These are phyloP conservation scores for Neofusicoccum kwambonambiense DNA, from an alignment of 2,329 filamentous ascomycete genomes.

Conservation along the genomic window DNA sequence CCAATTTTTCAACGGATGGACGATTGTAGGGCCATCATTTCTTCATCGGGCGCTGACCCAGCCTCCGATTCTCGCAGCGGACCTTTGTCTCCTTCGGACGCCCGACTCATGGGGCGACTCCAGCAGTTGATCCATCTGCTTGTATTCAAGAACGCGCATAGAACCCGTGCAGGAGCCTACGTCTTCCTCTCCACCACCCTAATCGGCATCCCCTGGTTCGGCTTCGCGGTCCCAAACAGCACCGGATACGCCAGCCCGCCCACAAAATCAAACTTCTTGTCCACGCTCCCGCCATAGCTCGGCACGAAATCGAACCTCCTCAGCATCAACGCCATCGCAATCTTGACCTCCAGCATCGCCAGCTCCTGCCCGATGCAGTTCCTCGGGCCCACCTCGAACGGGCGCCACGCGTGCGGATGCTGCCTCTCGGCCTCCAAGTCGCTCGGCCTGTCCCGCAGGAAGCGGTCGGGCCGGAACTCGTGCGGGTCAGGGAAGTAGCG, in stretches of 20 bases:
- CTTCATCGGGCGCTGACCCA: too few relatives aligned
- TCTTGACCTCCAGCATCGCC: slow-evolving; percentile 36
- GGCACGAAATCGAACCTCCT: slow-evolving; percentile 26
- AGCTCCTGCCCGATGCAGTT: slow-evolving; percentile 40
- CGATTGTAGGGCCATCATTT: too few relatives aligned
- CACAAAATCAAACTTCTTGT: background rate
- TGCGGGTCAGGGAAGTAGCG: slow-evolving; percentile 10
- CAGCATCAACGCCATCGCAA: slow-evolving; percentile 26
- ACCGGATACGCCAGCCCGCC: slow-evolving; percentile 30
- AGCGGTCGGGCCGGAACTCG: slow-evolving; percentile 13
- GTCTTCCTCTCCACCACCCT: slow-evolving; percentile 22
- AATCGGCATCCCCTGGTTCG: slow-evolving; percentile 28
- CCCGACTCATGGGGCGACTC: too few relatives aligned
- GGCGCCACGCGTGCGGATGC: slow-evolving; percentile 28
- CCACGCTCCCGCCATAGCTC: slow-evolving; percentile 19
- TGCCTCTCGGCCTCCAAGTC: slow-evolving; percentile 16
- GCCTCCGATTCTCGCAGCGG: too few relatives aligned
- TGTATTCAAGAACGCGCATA: too few relatives aligned
- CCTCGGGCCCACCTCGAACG: slow-evolving; percentile 41
- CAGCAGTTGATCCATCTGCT: too few relatives aligned
- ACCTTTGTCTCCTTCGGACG: too few relatives aligned
- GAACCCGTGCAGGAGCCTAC: too few relatives aligned
- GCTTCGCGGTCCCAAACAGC: slow-evolving; percentile 28
- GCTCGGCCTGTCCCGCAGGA: background rate
- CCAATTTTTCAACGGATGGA: too few relatives aligned